Evolutionary conservation across 352 stramenopile species (phyloP).

Genomic region (Globisporangium middletonii): DNA sequence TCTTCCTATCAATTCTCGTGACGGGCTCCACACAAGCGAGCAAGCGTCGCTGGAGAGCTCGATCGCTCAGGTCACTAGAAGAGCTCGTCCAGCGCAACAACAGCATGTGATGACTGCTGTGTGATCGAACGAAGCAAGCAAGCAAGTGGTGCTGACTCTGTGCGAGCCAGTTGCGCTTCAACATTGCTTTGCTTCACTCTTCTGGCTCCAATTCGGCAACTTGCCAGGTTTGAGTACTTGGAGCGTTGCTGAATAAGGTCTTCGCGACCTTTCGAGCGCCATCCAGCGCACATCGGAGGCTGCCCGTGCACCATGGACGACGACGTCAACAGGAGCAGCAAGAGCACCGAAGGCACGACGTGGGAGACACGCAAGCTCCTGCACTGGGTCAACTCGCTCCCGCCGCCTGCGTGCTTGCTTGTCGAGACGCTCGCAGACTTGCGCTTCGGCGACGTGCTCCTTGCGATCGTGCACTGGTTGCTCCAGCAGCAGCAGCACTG

Average conservation of each 20-base stretch:
- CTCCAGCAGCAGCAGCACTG: conserved; percentile 8
- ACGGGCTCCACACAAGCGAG: too few relatives aligned
- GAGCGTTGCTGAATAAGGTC: background rate
- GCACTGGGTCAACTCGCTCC: conserved; percentile 74
- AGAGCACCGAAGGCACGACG: background rate
- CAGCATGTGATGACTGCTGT: too few relatives aligned
- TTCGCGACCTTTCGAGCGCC: conserved; percentile 1
- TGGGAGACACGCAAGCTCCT: conserved; percentile 37
- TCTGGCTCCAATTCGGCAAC: background rate
- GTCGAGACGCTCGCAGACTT: conserved; percentile 49
- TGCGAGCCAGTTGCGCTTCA: too few relatives aligned
- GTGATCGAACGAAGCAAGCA: too few relatives aligned
- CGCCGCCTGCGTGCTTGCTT: conserved; percentile 47
- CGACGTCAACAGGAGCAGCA: background rate
- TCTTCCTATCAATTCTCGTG: too few relatives aligned
- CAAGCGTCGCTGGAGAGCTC: too few relatives aligned
- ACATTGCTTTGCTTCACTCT: too few relatives aligned
- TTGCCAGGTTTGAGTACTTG: background rate
- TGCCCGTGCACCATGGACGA: background rate
- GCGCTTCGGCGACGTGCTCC: conserved; percentile 52
- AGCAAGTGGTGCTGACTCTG: too few relatives aligned
- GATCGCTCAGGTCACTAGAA: too few relatives aligned
- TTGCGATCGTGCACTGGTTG: conserved; percentile 38
- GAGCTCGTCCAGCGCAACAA: too few relatives aligned
- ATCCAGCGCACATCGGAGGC: background rate